Conservation (phyloP, 495 filamentous ascomycete species). For the Aspergillus olivimuriae region DNA sequence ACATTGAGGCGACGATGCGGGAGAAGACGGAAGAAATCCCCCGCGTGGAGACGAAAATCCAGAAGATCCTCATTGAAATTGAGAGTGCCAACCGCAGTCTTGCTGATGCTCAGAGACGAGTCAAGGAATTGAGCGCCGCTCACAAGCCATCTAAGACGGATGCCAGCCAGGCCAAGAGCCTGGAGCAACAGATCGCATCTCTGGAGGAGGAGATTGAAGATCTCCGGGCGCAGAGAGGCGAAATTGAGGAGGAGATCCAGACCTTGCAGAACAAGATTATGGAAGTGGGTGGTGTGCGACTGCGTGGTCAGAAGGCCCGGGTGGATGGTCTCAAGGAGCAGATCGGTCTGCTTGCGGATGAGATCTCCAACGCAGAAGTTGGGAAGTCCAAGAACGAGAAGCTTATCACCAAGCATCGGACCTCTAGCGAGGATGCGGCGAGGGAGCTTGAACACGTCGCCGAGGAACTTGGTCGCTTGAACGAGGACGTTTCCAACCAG, state of each 20-base stretch:
- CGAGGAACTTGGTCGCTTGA: slow-evolving; percentile 66
- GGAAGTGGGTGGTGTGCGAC: slow-evolving; percentile 90
- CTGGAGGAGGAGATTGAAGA: slow-evolving; percentile 74
- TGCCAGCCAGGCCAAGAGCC: slow-evolving; percentile 54
- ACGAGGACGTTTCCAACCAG: slow-evolving; percentile 71
- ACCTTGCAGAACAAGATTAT: slow-evolving; percentile 91
- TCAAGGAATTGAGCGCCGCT: slow-evolving; percentile 73
- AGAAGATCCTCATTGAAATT: slow-evolving; percentile 85
- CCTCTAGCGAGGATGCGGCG: slow-evolving; percentile 65
- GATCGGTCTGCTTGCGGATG: slow-evolving; percentile 71
- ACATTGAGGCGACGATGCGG: slow-evolving; percentile 65
- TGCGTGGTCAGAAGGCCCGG: slow-evolving; percentile 83
- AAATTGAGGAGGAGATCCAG: slow-evolving; percentile 88
- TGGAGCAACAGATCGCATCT: slow-evolving; percentile 71
- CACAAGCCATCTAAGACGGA: slow-evolving; percentile 76
- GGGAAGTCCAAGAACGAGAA: slow-evolving; percentile 87
- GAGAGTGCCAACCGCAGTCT: slow-evolving; percentile 82
- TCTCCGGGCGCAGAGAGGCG: slow-evolving; percentile 71
- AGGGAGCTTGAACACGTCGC: slow-evolving; percentile 67
- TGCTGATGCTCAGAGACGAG: slow-evolving; percentile 72
- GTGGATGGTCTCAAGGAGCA: slow-evolving; percentile 90
- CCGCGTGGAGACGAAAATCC: slow-evolving; percentile 78
- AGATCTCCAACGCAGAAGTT: slow-evolving; percentile 77
- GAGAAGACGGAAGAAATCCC: slow-evolving; percentile 78
- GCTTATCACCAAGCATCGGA: slow-evolving; percentile 78